Conservation (phyloP, 2,329 filamentous ascomycete genomes). For the Colletotrichum higginsianum region DNA sequence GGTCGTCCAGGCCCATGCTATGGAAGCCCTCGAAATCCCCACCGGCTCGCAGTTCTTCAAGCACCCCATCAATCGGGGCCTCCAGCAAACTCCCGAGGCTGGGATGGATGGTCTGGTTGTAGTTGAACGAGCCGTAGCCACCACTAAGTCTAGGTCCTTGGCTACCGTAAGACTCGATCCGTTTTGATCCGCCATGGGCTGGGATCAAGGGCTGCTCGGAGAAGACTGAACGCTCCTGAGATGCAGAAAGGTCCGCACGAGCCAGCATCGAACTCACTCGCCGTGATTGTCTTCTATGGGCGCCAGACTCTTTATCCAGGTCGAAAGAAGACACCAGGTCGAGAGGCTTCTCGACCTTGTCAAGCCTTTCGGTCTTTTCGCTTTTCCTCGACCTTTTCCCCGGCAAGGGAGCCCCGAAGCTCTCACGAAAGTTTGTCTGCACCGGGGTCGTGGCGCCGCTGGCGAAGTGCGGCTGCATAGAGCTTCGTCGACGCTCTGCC, state of each 20-base stretch:
- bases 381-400: slow-evolving; percentile 68
- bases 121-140: slow-evolving; percentile 58
- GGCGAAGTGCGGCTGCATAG: slow-evolving; percentile 76
- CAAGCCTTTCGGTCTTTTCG: slow-evolving; percentile 59
- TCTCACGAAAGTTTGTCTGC: slow-evolving; percentile 81
- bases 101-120: slow-evolving; percentile 63
- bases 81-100: slow-evolving; percentile 76
- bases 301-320: slow-evolving; percentile 72
- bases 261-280: slow-evolving; percentile 93
- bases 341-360: slow-evolving; percentile 60
- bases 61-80: slow-evolving; percentile 76
- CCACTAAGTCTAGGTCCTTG: slow-evolving; percentile 75
- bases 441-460: slow-evolving; percentile 85
- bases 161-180: slow-evolving; percentile 82
- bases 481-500: slow-evolving; percentile 69
- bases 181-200: slow-evolving; percentile 65
- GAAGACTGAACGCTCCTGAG: slow-evolving; percentile 86
- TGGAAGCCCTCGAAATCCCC: slow-evolving; percentile 78
- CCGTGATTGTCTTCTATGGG: slow-evolving; percentile 74
- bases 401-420: slow-evolving; percentile 75
- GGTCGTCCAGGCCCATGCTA: slow-evolving; percentile 80
- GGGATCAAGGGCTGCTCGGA: slow-evolving; percentile 71
- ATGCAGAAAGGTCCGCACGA: slow-evolving; percentile 87
- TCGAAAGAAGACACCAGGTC: slow-evolving; percentile 81
- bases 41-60: slow-evolving; percentile 77